Percentiles rank a stretch among this genome's conserved stretches.
Conservation (phyloP, 768 basidiomycete genomes). For the Russula sp. region DNA sequence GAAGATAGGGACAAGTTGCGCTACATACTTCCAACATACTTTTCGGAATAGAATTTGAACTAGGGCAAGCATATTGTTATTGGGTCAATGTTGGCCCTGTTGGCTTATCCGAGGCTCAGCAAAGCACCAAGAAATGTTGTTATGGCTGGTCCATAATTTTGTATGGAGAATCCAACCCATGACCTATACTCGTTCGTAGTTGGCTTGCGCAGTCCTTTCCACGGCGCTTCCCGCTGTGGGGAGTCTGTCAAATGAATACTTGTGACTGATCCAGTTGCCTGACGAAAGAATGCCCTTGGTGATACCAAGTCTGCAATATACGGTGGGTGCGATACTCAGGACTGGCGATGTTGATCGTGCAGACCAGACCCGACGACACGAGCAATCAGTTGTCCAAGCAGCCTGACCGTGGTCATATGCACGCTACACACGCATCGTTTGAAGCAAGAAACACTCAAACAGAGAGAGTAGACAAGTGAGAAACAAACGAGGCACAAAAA, state of each 20-base stretch:
- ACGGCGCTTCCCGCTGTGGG: neutral
- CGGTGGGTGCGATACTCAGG: too few relatives aligned
- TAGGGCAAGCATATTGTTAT: neutral
- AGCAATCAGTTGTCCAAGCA: too few relatives aligned
- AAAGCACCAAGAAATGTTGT: neutral
- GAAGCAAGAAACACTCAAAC: slow-evolving; percentile 11
- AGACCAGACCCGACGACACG: too few relatives aligned
- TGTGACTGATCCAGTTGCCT: too few relatives aligned
- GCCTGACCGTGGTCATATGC: neutral
- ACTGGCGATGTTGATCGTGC: too few relatives aligned
- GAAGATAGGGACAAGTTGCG: slow-evolving; percentile 65
- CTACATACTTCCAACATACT: slow-evolving; percentile 79
- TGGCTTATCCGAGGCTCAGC: neutral
- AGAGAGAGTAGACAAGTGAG: neutral
- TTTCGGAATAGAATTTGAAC: slow-evolving; percentile 35
- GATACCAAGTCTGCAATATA: neutral
- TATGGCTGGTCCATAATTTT: neutral
- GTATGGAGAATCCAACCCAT: neutral
- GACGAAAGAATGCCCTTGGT: too few relatives aligned
- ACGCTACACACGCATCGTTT: neutral
- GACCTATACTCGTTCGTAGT: neutral
- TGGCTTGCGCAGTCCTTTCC: neutral
- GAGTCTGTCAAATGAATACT: neutral
- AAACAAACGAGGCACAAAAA: neutral
- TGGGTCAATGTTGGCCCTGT: neutral